Conservation (phyloP, 2,329 filamentous ascomycete species). For the Ophiobolus disseminans region DNA sequence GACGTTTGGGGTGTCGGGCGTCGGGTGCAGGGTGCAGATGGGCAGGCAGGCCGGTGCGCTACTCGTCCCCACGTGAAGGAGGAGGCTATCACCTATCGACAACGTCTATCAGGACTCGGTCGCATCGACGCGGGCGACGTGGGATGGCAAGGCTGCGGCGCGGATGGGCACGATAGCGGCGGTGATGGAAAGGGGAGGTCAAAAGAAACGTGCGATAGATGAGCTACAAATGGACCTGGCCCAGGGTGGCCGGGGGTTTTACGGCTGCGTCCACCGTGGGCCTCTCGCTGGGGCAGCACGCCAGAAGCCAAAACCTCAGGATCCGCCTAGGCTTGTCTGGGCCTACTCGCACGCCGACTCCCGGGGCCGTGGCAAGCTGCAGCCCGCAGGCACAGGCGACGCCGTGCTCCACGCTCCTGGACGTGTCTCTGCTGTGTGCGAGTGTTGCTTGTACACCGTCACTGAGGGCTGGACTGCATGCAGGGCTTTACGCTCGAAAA, state of each 20-base stretch:
- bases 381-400: no score
- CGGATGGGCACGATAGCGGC: conserved; percentile 10
- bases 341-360: conserved; percentile 15
- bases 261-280: conserved; percentile 25
- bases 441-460: not conserved
- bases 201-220: conserved; percentile 33
- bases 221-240: no score
- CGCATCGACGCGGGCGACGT: conserved; percentile 33
- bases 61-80: conserved; percentile 41
- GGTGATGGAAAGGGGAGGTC: conserved; percentile 25
- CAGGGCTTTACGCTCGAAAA: conserved; percentile 9
- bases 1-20: not conserved
- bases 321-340: conserved; percentile 26
- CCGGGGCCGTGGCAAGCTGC: no score
- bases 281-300: conserved; percentile 10
- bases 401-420: conserved; percentile 19
- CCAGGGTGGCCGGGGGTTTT: conserved; percentile 28
- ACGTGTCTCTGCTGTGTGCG: conserved; percentile 3
- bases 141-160: conserved; percentile 16
- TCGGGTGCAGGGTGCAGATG: conserved; percentile 4
- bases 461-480: no score
- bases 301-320: conserved; percentile 16
- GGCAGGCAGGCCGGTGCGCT: conserved; percentile 11
- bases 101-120: conserved; percentile 25
- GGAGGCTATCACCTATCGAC: conserved; percentile 21